Base-by-base conservation (phyloP, 148 eudicot species). In the Spergularia bocconei region DNA sequence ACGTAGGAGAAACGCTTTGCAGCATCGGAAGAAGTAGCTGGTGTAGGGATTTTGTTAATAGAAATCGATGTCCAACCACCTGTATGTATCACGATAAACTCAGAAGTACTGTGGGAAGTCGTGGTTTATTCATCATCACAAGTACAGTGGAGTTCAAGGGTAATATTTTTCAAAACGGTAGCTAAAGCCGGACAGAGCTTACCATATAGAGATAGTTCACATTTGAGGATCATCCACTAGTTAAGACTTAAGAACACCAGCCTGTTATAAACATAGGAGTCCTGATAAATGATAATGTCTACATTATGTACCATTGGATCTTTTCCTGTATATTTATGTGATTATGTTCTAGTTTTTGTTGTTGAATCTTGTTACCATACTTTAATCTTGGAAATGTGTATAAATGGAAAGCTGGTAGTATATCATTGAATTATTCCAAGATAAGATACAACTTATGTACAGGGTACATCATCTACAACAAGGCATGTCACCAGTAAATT, bases 1-100 rank as follows among this genome's bases (percentile, higher is more conserved):
- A 75, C 86, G 85, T 20, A 88, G 93, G 73, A 89, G 76, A 82
- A 82, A 77, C 7, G 73, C 75, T 13, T 80, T 83, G 84, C 81
- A 59, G 52, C 47, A 17, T 63, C 80, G 81, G 55, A 75, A 70
- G 62, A 75, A 65, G 72, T 69, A 63, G 78, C 33, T 53, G 20
- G 25, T 7, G 6, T 58, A 10, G n/a, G 41, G 33, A 19, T 57
- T 25, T 39, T 12, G 66, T 61, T 20, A 9, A 13, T 69, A 39
- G 41, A 29, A 20, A 68, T 61, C 33, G 67, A 16, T 67, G 73
- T 58, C 59, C 54, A 71, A 58, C 64, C 63, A 62, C 68, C 39
- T 25, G 70, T 70, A 48, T 80, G 73, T 21, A 56, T 25, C 17
- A 12, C 10, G 25, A 3, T 5, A 51, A 19, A 33, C 29, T 36